Percentiles rank a stretch among this genome's conserved stretches.
phyloP scores from a whole-genome alignment of 805 yeast species.

The Pichia phayaonensis region DNA sequence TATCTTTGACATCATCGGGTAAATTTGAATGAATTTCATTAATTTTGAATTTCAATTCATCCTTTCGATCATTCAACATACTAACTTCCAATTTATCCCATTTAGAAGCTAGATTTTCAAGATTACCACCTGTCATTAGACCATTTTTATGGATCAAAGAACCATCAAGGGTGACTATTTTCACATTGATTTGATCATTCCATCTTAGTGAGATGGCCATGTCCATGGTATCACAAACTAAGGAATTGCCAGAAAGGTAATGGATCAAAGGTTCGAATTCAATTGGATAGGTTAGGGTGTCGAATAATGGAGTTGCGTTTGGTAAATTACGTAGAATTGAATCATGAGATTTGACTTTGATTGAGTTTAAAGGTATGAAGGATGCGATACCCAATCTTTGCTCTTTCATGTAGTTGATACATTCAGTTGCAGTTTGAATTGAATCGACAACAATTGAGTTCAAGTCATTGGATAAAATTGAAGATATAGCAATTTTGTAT shows the following conservation, averaged over 20 bases:
- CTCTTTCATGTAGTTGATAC: constrained; percentile 73
- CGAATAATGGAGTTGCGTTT: constrained; percentile 60
- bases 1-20: constrained; percentile 50
- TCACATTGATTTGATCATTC: constrained; percentile 48
- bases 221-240: constrained; percentile 65
- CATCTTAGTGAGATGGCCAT: constrained; percentile 70
- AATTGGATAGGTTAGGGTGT: constrained; percentile 64
- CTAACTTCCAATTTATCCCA: constrained; percentile 73
- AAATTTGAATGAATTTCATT: constrained; percentile 36
- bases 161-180: constrained; percentile 77
- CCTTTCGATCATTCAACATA: constrained; percentile 42
- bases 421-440: constrained; percentile 61
- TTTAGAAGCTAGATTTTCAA: constrained; percentile 40
- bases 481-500: constrained; percentile 66
- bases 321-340: constrained; percentile 47
- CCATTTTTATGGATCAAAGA: constrained; percentile 79
- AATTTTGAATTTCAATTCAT: constrained; percentile 40
- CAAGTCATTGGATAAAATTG: constrained; percentile 68
- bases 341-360: constrained; percentile 48
- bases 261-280: constrained; percentile 68
- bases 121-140: constrained; percentile 84
- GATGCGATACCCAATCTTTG: constrained; percentile 81
- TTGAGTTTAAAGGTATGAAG: constrained; percentile 81
- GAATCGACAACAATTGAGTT: constrained; percentile 83
- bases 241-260: constrained; percentile 70